phyloP scores from a whole-genome alignment of 2,329 filamentous ascomycete genomes.

The Xylariaceae sp. region DNA sequence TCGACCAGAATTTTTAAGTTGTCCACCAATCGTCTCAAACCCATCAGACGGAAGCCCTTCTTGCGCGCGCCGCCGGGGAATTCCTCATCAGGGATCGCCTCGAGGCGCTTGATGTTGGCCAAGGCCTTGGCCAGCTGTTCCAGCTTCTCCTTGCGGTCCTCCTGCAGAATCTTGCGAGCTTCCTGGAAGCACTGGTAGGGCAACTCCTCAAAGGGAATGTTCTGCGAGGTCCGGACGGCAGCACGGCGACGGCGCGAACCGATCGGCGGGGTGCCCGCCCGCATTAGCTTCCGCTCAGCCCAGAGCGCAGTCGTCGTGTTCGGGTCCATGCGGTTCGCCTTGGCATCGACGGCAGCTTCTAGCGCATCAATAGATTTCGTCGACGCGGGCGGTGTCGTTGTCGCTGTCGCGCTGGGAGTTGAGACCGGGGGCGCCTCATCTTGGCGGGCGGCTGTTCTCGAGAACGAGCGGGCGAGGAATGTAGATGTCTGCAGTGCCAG shows the following conservation, averaged over 20 bases:
- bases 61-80: constrained; percentile 57
- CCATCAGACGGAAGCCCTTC: constrained; percentile 62
- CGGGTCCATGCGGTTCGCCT: constrained; percentile 50
- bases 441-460: constrained; percentile 33
- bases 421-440: constrained; percentile 31
- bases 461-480: constrained; percentile 34
- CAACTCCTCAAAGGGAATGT: constrained; percentile 84
- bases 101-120: constrained; percentile 62
- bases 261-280: constrained; percentile 63
- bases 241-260: constrained; percentile 80
- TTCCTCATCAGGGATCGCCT: constrained; percentile 51
- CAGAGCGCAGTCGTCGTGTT: constrained; percentile 58
- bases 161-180: constrained; percentile 74
- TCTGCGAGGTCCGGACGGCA: constrained; percentile 57
- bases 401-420: constrained; percentile 21
- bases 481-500: constrained; percentile 26
- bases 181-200: constrained; percentile 99
- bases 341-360: constrained; percentile 16
- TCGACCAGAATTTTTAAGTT: constrained; percentile 83
- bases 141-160: constrained; percentile 78
- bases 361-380: constrained; percentile 17
- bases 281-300: constrained; percentile 64
- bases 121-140: constrained; percentile 63
- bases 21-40: constrained; percentile 68
- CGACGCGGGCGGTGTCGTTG: constrained; percentile 22